These are phyloP conservation scores for Penicillium robsamsonii DNA, from an alignment of 495 filamentous ascomycete species.

Conservation along the genomic window DNA sequence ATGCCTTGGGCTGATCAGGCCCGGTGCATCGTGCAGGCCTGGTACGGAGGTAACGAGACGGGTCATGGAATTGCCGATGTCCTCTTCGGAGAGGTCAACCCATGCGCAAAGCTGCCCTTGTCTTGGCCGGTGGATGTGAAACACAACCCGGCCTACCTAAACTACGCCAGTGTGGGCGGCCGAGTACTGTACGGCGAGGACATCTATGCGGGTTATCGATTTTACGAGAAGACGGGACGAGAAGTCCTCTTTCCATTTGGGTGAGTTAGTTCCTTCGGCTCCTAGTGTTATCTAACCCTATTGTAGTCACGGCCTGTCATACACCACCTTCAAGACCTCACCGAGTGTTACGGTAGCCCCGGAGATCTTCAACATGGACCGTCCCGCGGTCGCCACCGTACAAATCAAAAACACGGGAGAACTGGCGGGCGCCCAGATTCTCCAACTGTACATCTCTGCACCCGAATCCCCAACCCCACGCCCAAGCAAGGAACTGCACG, in stretches of 20 bases:
- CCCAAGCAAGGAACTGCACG: slow-evolving; percentile 47
- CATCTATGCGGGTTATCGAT: slow-evolving; percentile 72
- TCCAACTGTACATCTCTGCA: slow-evolving; percentile 67
- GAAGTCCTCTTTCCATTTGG: slow-evolving; percentile 25
- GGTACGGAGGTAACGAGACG: slow-evolving; percentile 61
- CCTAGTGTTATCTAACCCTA: not conserved
- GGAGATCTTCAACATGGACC: slow-evolving; percentile 51
- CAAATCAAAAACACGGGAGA: slow-evolving; percentile 52
- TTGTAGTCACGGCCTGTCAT: slow-evolving; percentile 62
- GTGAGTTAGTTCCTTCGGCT: slow-evolving; percentile 14
- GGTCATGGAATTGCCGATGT: slow-evolving; percentile 55
- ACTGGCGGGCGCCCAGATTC: slow-evolving; percentile 60
- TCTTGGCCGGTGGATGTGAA: slow-evolving; percentile 61
- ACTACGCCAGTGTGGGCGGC: slow-evolving; percentile 65
- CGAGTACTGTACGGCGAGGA: slow-evolving; percentile 67
- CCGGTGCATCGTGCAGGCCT: slow-evolving; percentile 63
- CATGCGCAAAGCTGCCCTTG: slow-evolving; percentile 49
- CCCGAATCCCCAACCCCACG: slow-evolving; percentile 43
- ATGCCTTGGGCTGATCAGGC: slow-evolving; percentile 75
- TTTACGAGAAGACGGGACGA: slow-evolving; percentile 70
- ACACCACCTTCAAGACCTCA: slow-evolving; percentile 61
- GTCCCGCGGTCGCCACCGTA: slow-evolving; percentile 53
- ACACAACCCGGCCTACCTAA: slow-evolving; percentile 67
- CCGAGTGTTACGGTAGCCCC: slow-evolving; percentile 35
- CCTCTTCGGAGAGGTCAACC: slow-evolving; percentile 56